These are phyloP conservation scores for Trichoderma koningii DNA, from an alignment of 2,329 filamentous ascomycete genomes.

Conservation along the genomic window DNA sequence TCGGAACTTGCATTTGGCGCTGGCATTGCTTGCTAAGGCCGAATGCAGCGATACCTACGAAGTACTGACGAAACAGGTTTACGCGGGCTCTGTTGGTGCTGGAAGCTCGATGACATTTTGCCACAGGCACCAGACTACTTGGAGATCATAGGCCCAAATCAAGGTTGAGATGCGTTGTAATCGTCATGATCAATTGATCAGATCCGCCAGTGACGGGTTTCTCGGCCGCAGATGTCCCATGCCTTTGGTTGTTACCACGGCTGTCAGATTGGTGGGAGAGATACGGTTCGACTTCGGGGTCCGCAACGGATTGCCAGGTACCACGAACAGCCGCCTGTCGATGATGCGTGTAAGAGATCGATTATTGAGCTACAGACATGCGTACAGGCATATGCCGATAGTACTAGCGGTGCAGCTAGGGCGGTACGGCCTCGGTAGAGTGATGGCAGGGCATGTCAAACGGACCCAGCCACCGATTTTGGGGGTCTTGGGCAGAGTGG, in stretches of 20 bases:
- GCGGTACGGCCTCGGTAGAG: conserved; percentile 14
- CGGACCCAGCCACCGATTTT: conserved; percentile 28
- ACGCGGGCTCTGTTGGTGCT: neutral
- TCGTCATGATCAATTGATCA: no score
- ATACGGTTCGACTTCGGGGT: neutral
- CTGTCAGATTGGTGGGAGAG: conserved; percentile 4
- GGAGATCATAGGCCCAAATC: no score
- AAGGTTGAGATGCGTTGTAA: no score
- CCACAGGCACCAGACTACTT: no score
- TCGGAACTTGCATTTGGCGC: conserved; percentile 7
- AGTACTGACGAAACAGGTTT: neutral
- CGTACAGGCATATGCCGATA: conserved; percentile 14
- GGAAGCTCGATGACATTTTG: no score
- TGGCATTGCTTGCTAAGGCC: conserved; percentile 1
- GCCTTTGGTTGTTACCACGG: no score
- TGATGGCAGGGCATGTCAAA: neutral
- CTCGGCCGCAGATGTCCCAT: no score
- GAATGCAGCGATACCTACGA: conserved; percentile 8
- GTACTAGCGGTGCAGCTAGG: conserved; percentile 14
- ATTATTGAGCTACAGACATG: neutral
- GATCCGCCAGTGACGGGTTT: no score
- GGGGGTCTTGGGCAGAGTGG: neutral
- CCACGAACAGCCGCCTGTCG: conserved; percentile 4
- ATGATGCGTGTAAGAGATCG: neutral
- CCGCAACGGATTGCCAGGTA: conserved; percentile 18